Evolutionary conservation across 1,284 basidiomycete genomes (phyloP).

Genomic region (Termitomyces sp.): DNA sequence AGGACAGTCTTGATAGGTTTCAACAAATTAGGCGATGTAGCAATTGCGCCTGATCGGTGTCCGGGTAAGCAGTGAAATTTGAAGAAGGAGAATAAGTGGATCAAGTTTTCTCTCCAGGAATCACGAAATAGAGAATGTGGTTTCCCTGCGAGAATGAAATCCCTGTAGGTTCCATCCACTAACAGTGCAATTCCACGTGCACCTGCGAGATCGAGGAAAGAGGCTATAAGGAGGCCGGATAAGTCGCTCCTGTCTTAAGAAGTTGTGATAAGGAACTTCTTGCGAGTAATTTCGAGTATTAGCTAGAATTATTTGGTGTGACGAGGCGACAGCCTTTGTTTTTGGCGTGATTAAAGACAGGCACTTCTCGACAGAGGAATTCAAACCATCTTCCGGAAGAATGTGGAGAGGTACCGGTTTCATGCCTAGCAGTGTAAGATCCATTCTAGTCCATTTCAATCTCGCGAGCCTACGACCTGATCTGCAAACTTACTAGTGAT

Average conservation of each 20-base stretch:
- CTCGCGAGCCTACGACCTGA: not conserved
- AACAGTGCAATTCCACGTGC: conserved; percentile 66
- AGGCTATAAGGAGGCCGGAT: conserved; percentile 48
- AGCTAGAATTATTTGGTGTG: conserved; percentile 66
- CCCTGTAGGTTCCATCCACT: conserved; percentile 87
- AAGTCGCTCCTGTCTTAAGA: conserved; percentile 72
- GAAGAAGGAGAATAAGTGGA: conserved; percentile 78
- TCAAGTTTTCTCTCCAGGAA: conserved; percentile 57
- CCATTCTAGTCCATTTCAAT: conserved; percentile 53
- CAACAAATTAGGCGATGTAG: conserved; percentile 59
- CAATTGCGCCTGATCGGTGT: conserved; percentile 75
- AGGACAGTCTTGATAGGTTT: conserved; percentile 56
- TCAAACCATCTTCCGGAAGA: conserved; percentile 50
- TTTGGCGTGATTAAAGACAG: conserved; percentile 47
- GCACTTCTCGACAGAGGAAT: conserved; percentile 50
- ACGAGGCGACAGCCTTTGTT: conserved; percentile 74
- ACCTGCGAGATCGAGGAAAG: conserved; percentile 62
- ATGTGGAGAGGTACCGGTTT: conserved; percentile 60
- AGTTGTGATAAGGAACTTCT: conserved; percentile 1
- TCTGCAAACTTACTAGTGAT: conserved; percentile 51
- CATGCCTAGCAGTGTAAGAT: conserved; percentile 62
- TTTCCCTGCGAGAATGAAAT: conserved; percentile 57
- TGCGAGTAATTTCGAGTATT: not conserved
- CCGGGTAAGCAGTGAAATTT: conserved; percentile 86
- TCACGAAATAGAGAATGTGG: conserved; percentile 48